phyloP scores from a whole-genome alignment of 331 rosid species.

The Rhamnella rubrinervis region DNA sequence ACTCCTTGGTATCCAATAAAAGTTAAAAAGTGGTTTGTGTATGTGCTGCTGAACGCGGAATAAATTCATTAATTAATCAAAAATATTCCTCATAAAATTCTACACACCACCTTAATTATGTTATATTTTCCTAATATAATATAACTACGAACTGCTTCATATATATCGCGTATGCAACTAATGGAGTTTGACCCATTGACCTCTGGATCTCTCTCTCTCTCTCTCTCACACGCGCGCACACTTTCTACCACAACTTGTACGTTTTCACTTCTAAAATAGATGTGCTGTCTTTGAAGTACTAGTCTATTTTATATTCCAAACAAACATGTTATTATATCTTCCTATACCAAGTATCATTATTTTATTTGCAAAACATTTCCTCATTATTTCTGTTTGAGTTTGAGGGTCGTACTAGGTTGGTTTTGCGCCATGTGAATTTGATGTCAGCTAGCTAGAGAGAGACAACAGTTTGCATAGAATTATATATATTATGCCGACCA shows the following conservation, averaged over 20 bases:
- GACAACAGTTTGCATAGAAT: neutral
- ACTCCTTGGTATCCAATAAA: neutral
- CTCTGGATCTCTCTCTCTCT: neutral
- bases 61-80: neutral
- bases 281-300: no score
- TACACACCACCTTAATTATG: neutral
- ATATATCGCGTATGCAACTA: neutral
- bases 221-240: constrained; percentile 1
- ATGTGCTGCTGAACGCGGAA: constrained; percentile 1
- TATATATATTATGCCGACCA: constrained; percentile 3
- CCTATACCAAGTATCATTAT: neutral
- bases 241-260: constrained; percentile 9
- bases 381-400: neutral
- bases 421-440: constrained; percentile 19
- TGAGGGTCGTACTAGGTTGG: neutral
- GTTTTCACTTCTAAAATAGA: neutral
- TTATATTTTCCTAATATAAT: neutral
- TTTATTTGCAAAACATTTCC: neutral
- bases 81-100: neutral
- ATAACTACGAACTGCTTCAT: neutral
- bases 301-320: neutral
- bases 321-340: neutral
- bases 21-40: constrained; percentile 2
- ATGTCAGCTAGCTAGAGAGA: neutral
- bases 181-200: constrained; percentile 18